phyloP scores from a whole-genome alignment of 2,329 filamentous ascomycete species.

The Cyphellophora europaea region DNA sequence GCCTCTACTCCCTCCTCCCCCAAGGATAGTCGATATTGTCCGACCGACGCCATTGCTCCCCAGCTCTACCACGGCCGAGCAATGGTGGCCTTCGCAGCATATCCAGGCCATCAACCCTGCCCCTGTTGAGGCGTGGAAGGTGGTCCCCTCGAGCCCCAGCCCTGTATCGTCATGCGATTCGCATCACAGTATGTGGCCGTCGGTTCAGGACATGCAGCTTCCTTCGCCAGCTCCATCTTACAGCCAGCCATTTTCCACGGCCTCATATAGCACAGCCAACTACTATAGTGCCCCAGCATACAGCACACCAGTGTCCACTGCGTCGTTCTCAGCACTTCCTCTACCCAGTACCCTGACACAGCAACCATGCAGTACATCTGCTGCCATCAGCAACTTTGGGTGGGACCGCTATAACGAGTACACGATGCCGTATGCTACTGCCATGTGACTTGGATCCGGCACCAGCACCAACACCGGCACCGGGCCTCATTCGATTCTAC shows the following conservation, averaged over 20 bases:
- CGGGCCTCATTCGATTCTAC: slow-evolving; percentile 28
- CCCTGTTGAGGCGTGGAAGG: slow-evolving; percentile 78
- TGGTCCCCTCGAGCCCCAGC: slow-evolving; percentile 80
- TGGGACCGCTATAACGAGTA: slow-evolving; percentile 85
- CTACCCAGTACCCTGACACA: slow-evolving; percentile 79
- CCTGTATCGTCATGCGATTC: slow-evolving; percentile 66
- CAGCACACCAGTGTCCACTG: slow-evolving; percentile 39
- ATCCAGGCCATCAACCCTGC: slow-evolving; percentile 57
- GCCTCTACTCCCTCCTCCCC: slow-evolving; percentile 73
- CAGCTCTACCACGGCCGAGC: slow-evolving; percentile 63
- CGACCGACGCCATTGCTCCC: slow-evolving; percentile 77
- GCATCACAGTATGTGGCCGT: slow-evolving; percentile 66
- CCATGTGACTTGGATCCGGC: slow-evolving; percentile 54
- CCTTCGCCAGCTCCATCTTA: slow-evolving; percentile 72
- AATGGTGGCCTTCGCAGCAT: slow-evolving; percentile 71
- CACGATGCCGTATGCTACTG: slow-evolving; percentile 59
- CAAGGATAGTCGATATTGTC: slow-evolving; percentile 80
- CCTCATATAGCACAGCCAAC: slow-evolving; percentile 47
- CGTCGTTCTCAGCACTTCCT: slow-evolving; percentile 59
- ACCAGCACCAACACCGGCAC: slow-evolving; percentile 5
- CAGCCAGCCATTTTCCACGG: slow-evolving; percentile 67
- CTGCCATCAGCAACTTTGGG: slow-evolving; percentile 68
- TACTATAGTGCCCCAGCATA: slow-evolving; percentile 75
- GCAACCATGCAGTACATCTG: slow-evolving; percentile 70
- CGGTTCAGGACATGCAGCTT: slow-evolving; percentile 64